phyloP scores from a whole-genome alignment of 1,284 basidiomycete species.

The Puccinia hordei region DNA sequence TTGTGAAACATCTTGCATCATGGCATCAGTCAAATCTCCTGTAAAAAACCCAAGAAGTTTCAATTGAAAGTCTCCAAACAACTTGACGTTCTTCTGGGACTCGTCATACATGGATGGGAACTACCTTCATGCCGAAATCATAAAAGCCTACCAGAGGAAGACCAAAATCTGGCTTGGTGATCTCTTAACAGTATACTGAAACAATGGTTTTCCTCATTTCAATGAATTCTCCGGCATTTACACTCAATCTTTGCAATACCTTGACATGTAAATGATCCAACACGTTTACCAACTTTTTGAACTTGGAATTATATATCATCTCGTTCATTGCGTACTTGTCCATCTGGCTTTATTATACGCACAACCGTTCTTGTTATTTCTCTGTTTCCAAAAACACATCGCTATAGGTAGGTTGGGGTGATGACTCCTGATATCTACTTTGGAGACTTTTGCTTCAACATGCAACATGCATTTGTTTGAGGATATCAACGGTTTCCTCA shows the following conservation, averaged over 20 bases:
- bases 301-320: background rate
- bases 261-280: background rate
- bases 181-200: too few relatives aligned
- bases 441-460: background rate
- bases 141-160: background rate
- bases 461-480: background rate
- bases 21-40: background rate
- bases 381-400: background rate
- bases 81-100: background rate
- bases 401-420: background rate
- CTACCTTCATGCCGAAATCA: too few relatives aligned
- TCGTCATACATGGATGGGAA: background rate
- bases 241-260: background rate
- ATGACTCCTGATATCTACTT: background rate
- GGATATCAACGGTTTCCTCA: background rate
- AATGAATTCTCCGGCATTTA: background rate
- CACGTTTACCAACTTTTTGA: background rate
- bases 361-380: background rate
- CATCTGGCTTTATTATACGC: background rate
- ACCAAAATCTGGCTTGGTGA: background rate
- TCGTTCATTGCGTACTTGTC: background rate
- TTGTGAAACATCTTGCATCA: background rate
- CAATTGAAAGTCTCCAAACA: background rate
- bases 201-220: background rate
- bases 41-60: background rate